These are phyloP conservation scores for Acorus gramineus DNA, from an alignment of 106 monocot genomes.

Conservation along the genomic window DNA sequence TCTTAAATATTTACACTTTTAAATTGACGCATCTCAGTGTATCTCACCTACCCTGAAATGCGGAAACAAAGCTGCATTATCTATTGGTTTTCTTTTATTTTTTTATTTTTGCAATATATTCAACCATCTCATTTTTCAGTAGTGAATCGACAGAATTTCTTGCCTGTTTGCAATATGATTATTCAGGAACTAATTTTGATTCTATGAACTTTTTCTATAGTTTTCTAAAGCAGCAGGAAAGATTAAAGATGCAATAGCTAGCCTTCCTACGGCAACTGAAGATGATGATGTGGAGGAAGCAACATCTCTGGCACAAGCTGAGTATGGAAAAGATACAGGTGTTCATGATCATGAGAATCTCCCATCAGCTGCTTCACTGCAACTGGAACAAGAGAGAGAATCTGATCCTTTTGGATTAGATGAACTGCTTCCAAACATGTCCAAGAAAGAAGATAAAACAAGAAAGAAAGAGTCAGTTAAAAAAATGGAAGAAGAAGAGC, in stretches of 20 bases:
- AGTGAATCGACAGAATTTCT: too few relatives aligned
- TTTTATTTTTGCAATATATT: too few relatives aligned
- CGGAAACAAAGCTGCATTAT: too few relatives aligned
- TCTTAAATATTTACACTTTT: too few relatives aligned
- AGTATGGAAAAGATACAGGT: constrained; percentile 9
- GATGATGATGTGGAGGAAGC: constrained; percentile 82
- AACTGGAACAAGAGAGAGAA: constrained; percentile 13
- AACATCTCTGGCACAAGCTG: constrained; percentile 29
- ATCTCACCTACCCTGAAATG: too few relatives aligned
- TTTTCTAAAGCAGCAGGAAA: constrained; percentile 89
- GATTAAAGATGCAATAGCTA: constrained; percentile 83
- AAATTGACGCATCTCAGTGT: too few relatives aligned
- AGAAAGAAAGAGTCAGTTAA: constrained; percentile 26
- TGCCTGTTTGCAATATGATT: too few relatives aligned
- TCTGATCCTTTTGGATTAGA: constrained; percentile 96
- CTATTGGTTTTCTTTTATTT: too few relatives aligned
- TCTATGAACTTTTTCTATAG: constrained; percentile 16
- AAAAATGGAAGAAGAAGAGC: constrained; percentile 44
- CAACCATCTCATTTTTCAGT: too few relatives aligned
- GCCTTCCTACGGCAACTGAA: constrained; percentile 51
- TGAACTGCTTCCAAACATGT: constrained; percentile 42
- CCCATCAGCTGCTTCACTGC: constrained; percentile 3
- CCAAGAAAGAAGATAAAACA: constrained; percentile 49
- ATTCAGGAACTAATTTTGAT: too few relatives aligned
- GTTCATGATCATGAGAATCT: constrained; percentile 6